Evolutionary conservation across 345 rosid species (phyloP), one percentile per base, ranked within the genome.

Genomic region (Salix caprea): DNA sequence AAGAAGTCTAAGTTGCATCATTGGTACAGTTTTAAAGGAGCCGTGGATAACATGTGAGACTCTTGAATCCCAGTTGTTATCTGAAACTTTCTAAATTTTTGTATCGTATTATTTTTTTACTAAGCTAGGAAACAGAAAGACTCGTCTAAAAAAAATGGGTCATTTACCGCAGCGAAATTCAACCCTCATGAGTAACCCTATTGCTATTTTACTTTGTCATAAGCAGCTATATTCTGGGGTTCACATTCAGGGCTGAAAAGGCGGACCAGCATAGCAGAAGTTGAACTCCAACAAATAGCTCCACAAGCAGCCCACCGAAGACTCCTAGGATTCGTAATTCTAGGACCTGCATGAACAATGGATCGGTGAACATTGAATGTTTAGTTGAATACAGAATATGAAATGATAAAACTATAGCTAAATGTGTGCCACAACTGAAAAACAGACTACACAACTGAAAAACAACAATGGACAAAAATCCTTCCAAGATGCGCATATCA

Each of bases 261-360:
- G 74, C 90, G 91, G 58, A 95, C 99, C 80, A 93, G 90, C 65
- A 84, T 54, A 21, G 97, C 91, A 18, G 93, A 75, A 56, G 91
- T 70, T 78, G 97, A 84, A 78, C 99, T 88, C 46, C 86, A 78
- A 32, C 93, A 84, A 71, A 88, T 70, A 46, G 97, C 97, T 78
- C 99, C 97, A 46, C 94, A 93, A 66, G 85, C 88, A 77, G 97
- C 99, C 99, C 99, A 95, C 39, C 99, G 86, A 34, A 90, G 89
- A 67, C 86, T 86, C 82, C 92, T 87, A 8, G 94, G 94, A 68
- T 82, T 64, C 19, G 91, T 87, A 37, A 86, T 82, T 70, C 92
- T 85, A 11, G 92, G 88, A 65, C 92, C 94, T 90, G 88, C 76
- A 79, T 23, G 21, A 64, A 39, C 61, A 76, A 16, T 60, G 73